Evolutionary conservation across 78 protist genomes (phyloP), one percentile per base, ranked within the genome.

Genomic region (Anaeramoeba flamelloides): DNA sequence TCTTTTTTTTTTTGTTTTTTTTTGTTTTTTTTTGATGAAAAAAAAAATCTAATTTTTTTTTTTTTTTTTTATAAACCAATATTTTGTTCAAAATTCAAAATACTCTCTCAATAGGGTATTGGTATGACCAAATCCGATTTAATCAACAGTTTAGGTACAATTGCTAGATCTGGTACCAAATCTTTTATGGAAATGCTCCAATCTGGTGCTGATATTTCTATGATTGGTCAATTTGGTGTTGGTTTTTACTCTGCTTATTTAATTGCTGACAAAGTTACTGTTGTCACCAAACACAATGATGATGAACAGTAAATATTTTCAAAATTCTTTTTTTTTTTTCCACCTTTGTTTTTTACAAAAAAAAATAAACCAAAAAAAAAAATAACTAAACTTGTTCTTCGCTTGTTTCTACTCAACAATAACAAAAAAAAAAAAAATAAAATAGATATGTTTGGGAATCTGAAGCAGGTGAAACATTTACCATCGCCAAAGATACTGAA

Each of bases 161-260:
- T 98, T 81, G 99, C 99, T 39, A 83, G 86, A 82, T 96, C 99
- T 2, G 99, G 99, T 78, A 96, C 99, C 69, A 93, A 93, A 89
- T 84, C 81, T 30, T 96, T 96, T 89, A 90, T 98, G 96, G 98
- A 96, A 87, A 94, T 93, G 31, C 84, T 94, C 38, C n/a, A n/a
- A n/a, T 87, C 89, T 26, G 99, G 99, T 37, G 98, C 97, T 8
- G 98, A 95, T 85, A 85, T 96, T 26, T 74, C 86, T 84, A 90
- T 96, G 95, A 98, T 98, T 75, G 99, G 99, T 30, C 99, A 98
- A 87, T 98, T 98, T 85, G 99, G 99, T 89, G 99, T 98, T 76
- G 99, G 99, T 38, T 98, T 98, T 96, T 98, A 98, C 93, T 94
- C 98, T 38, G 97, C 99, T 36, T 98, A 89, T 94, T 92, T 98